Base-by-base conservation (phyloP, 768 basidiomycete genomes). In the Pleurotus platypus region DNA sequence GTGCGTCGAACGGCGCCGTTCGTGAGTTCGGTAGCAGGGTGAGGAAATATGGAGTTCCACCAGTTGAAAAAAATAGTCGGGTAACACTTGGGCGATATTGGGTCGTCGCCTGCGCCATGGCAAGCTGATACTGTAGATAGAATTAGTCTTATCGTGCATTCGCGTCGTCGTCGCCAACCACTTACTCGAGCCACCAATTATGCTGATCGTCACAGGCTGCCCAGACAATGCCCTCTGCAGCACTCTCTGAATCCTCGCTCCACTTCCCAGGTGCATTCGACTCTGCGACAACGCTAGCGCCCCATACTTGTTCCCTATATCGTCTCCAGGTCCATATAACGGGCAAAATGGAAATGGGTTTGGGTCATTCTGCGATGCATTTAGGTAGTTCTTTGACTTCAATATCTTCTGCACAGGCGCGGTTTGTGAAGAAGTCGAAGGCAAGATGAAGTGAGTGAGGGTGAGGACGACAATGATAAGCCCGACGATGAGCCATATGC, bases 1-100 rank as follows among this genome's bases (percentile, higher is more conserved):
- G 95, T 94, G 49, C 87, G 86, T 13, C 93, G 82, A 82, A 95
- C 90, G 3, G 96, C 96, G 37, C 96, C 96, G 70, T 99, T 99
- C 24, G 96, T 99, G 63, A 99, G 82, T 69, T 98, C 95, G 9
- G 95, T 94, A 1, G 94, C 95, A 0, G 96, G 96, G 70, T 99
- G 93, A 0, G 96, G 97, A 74, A 99, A 99, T n/a, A 98, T 84
- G 55, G 78, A 81, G 72, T 95, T 93, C 92, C 96, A 97, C 96
- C 97, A 99, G 50, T 87, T 78, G 77, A 98, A 98, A 75, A 98
- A 92, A 54, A 85, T 84, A n/a, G 90, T 86, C 1, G 97, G 96
- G 71, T 98, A 99, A 70, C 96, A 95, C 60, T 72, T 72, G 0
- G 90, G 78, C 0, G 91, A 83, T 56, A 97, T 77, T 3, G 92